phyloP scores from a whole-genome alignment of 139 green algal species.

The Microglena sp. region DNA sequence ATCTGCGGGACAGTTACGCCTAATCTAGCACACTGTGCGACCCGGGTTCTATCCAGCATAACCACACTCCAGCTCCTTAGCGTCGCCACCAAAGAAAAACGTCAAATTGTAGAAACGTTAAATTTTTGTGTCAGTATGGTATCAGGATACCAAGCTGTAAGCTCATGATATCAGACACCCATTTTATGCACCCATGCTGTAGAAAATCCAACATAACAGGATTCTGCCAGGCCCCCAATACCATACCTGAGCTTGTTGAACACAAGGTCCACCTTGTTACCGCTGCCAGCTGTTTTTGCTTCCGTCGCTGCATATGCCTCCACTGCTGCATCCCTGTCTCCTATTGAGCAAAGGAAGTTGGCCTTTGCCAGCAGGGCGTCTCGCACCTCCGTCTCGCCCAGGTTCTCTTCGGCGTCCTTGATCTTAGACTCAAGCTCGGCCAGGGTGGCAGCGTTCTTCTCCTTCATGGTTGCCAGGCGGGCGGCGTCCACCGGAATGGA shows the following conservation, averaged over 20 bases:
- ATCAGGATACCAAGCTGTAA: too few species aligned
- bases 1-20: too few species aligned
- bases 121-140: too few species aligned
- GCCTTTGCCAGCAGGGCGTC: slow-evolving; percentile 84
- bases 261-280: slow-evolving; percentile 88
- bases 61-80: too few species aligned
- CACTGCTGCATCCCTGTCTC: slow-evolving; percentile 60
- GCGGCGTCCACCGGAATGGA: slow-evolving; percentile 44
- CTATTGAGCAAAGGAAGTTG: slow-evolving; percentile 68
- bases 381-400: slow-evolving; percentile 90
- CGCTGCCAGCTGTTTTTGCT: slow-evolving; percentile 79
- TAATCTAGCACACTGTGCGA: too few species aligned
- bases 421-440: slow-evolving; percentile 57
- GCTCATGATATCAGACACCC: too few species aligned
- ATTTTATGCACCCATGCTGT: neutral
- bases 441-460: slow-evolving; percentile 40
- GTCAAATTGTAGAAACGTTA: too few species aligned
- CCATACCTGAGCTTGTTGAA: slow-evolving; percentile 73
- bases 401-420: slow-evolving; percentile 78
- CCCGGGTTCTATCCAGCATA: too few species aligned
- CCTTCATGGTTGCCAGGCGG: slow-evolving; percentile 46
- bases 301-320: slow-evolving; percentile 65
- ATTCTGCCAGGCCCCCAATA: neutral
- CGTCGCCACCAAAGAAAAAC: too few species aligned
- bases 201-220: neutral